A percentile compares a stretch with the other conserved stretches of the same genome.
phyloP scores from a whole-genome alignment of 306 rosid genomes.

The Pueraria montana region DNA sequence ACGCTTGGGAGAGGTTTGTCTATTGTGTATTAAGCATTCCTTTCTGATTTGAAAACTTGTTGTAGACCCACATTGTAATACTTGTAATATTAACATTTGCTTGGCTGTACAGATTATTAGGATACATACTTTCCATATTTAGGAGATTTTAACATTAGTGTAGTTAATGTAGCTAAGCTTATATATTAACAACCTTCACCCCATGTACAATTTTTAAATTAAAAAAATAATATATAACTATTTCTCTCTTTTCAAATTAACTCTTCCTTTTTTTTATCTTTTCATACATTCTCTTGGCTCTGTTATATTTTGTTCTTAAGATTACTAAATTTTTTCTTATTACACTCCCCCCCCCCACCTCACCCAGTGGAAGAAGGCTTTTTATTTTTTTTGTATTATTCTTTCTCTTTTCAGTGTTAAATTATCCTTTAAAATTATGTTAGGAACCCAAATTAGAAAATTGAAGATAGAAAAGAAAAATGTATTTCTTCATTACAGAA shows the following conservation, averaged over 20 bases:
- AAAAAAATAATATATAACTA: not conserved
- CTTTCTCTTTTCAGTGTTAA: slow-evolving; percentile 7
- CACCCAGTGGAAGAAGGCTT: not conserved
- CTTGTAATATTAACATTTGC: not conserved
- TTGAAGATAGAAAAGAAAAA: not conserved
- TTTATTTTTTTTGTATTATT: not conserved
- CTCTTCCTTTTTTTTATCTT: slow-evolving; percentile 2
- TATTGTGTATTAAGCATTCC: slow-evolving; percentile 25
- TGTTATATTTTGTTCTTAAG: slow-evolving; percentile 21
- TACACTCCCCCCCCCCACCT: not conserved
- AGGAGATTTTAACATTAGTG: not conserved
- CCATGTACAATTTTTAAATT: not conserved
- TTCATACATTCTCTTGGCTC: not conserved
- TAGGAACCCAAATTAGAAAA: not conserved
- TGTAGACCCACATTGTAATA: not conserved
- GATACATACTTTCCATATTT: not conserved
- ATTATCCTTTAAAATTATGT: slow-evolving; percentile 3
- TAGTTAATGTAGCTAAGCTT: not conserved
- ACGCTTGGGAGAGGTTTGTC: slow-evolving; percentile 96
- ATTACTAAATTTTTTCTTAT: slow-evolving; percentile 5
- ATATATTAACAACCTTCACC: not conserved
- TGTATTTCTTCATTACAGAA: not conserved
- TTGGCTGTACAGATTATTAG: not conserved
- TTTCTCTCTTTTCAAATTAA: not conserved
- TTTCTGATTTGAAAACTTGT: slow-evolving; percentile 17